phyloP scores from a whole-genome alignment of 176 grass and related monocot genomes.

The Cymbopogon citratus region DNA sequence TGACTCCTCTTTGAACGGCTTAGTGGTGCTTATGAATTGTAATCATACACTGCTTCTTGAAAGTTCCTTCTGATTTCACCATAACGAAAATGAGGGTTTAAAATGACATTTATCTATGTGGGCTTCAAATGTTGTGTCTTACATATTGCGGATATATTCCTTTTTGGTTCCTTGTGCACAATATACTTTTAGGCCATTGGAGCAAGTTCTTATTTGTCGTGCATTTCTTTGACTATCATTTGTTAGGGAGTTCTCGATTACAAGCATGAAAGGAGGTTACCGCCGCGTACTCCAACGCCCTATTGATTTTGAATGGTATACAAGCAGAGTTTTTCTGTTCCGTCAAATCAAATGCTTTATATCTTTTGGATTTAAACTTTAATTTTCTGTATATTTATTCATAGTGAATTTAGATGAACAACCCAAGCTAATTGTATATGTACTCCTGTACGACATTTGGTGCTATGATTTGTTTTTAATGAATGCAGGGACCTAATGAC shows the following conservation, averaged over 20 bases:
- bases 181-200: not conserved
- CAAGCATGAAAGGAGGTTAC: slow-evolving; percentile 83
- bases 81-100: slow-evolving; percentile 11
- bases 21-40: not conserved
- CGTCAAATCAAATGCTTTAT: not conserved
- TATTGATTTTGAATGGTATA: slow-evolving; percentile 70
- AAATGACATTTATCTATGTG: slow-evolving; percentile 3
- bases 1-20: not conserved
- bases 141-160: not conserved
- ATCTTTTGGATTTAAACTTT: not conserved
- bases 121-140: not conserved
- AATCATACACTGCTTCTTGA: not conserved
- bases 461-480: slow-evolving; percentile 25
- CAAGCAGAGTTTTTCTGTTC: not conserved
- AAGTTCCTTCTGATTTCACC: not conserved
- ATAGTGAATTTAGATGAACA: slow-evolving; percentile 1
- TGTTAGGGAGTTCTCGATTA: slow-evolving; percentile 90
- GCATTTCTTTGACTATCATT: slow-evolving; percentile 15
- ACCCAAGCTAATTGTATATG: not conserved
- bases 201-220: slow-evolving; percentile 14
- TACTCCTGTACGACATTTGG: not conserved
- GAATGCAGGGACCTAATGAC: slow-evolving; percentile 57
- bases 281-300: slow-evolving; percentile 70
- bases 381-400: not conserved
- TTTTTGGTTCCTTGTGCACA: not conserved